Evolutionary conservation across 306 rosid genomes (phyloP).

Genomic region (Fragaria iinumae): DNA sequence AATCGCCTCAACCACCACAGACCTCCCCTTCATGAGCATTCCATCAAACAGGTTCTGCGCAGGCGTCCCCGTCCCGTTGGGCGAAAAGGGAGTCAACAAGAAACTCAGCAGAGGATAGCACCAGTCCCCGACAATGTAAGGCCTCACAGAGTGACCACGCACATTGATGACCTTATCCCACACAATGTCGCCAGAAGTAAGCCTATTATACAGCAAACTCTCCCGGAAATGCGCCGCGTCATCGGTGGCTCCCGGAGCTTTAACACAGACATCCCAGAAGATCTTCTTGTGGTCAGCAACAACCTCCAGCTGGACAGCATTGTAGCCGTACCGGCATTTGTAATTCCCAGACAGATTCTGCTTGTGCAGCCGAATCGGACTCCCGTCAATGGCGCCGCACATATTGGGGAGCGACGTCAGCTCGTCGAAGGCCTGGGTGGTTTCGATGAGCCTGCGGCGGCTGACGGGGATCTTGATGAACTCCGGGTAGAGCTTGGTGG

Average conservation of each 20-base stretch:
- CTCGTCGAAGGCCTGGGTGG: conserved; percentile 78
- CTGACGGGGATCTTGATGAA: conserved; percentile 81
- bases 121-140: conserved; percentile 92
- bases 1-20: conserved; percentile 79
- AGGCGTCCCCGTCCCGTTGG: conserved; percentile 66
- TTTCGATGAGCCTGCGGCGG: conserved; percentile 67
- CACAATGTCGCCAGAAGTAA: conserved; percentile 64
- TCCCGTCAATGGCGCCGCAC: conserved; percentile 86
- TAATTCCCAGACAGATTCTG: conserved; percentile 38
- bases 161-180: conserved; percentile 75
- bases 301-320: conserved; percentile 77
- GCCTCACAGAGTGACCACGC: conserved; percentile 65
- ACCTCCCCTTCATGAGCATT: conserved; percentile 94
- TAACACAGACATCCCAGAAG: conserved; percentile 95
- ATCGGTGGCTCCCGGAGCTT: conserved; percentile 74
- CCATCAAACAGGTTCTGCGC: conserved; percentile 86
- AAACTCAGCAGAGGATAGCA: conserved; percentile 74
- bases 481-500: conserved; percentile 86
- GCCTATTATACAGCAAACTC: conserved; percentile 57
- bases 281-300: conserved; percentile 83
- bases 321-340: conserved; percentile 58
- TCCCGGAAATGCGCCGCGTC: conserved; percentile 80
- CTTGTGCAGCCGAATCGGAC: conserved; percentile 54
- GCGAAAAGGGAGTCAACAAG: conserved; percentile 68
- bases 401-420: conserved; percentile 86